Conservation (phyloP, 2,329 filamentous ascomycete species). For the Aspergillus sp. region DNA sequence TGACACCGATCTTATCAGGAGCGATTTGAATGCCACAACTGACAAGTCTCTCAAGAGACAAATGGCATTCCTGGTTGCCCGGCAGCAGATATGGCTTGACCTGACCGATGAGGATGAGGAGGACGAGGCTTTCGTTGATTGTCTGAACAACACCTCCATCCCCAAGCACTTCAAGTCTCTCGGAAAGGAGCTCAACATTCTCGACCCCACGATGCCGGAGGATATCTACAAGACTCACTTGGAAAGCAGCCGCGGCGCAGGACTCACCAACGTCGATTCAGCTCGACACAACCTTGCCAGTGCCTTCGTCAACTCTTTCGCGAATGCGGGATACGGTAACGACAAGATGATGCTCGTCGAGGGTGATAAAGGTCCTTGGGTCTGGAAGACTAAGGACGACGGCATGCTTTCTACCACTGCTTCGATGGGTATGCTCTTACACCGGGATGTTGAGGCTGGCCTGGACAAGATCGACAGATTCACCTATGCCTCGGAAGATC, state of each 20-base stretch:
- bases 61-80: constrained; percentile 85
- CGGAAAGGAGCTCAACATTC: constrained; percentile 92
- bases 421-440: constrained; percentile 82
- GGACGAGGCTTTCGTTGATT: constrained; percentile 73
- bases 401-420: constrained; percentile 97
- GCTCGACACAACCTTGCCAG: constrained; percentile 93
- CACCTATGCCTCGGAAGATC: constrained; percentile 76
- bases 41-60: constrained; percentile 87
- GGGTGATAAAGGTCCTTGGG: constrained; percentile 86
- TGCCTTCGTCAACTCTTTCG: constrained; percentile 94
- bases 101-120: constrained; percentile 60
- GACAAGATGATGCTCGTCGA: constrained; percentile 98
- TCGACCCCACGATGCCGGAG: constrained; percentile 94
- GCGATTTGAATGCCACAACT: constrained; percentile 74
- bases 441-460: constrained; percentile 91
- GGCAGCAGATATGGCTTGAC: constrained; percentile 84
- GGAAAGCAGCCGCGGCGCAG: constrained; percentile 88
- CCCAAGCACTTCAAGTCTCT: constrained; percentile 91
- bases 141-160: constrained; percentile 80
- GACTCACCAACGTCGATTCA: constrained; percentile 91
- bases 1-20: constrained; percentile 75
- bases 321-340: constrained; percentile 90
- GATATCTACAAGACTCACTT: constrained; percentile 99
- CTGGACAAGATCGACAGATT: constrained; percentile 93
- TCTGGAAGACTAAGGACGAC: constrained; percentile 99